These are phyloP conservation scores for Cryptococcus jaspeensis DNA, from an alignment of 1,284 basidiomycete genomes.

Conservation along the genomic window DNA sequence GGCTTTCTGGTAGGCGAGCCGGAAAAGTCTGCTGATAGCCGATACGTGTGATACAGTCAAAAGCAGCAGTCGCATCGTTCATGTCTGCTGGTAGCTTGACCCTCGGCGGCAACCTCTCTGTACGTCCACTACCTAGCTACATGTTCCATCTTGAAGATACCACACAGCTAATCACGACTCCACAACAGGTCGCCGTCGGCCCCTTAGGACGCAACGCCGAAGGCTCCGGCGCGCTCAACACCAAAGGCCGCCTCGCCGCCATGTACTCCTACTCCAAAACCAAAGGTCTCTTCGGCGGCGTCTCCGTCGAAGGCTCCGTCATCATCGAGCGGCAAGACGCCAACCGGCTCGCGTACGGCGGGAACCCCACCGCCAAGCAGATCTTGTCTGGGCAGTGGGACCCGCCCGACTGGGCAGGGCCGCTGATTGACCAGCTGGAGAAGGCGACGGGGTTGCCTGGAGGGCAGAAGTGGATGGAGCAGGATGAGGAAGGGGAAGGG, in stretches of 20 bases:
- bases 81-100: constrained; percentile 93
- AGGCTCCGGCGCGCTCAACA: constrained; percentile 80
- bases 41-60: constrained; percentile 43
- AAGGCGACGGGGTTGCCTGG: constrained; percentile 69
- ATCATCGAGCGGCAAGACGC: constrained; percentile 93
- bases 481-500: constrained; percentile 47
- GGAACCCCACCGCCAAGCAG: constrained; percentile 69
- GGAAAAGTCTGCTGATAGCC: neutral
- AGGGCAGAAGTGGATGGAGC: constrained; percentile 65
- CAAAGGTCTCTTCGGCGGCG: constrained; percentile 77
- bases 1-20: neutral
- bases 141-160: too few species aligned
- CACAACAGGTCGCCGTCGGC: constrained; percentile 71
- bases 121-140: constrained; percentile 14
- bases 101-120: constrained; percentile 86
- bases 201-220: constrained; percentile 94
- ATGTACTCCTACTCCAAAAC: constrained; percentile 98
- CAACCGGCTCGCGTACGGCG: constrained; percentile 74
- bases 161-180: neutral
- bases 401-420: constrained; percentile 71
- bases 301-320: constrained; percentile 87
- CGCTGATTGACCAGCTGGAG: constrained; percentile 71
- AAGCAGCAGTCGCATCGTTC: constrained; percentile 68
- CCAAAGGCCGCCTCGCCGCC: constrained; percentile 84
- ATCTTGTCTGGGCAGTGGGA: constrained; percentile 74